phyloP scores from a whole-genome alignment of 768 basidiomycete species.

The Punctularia strigosozonata region DNA sequence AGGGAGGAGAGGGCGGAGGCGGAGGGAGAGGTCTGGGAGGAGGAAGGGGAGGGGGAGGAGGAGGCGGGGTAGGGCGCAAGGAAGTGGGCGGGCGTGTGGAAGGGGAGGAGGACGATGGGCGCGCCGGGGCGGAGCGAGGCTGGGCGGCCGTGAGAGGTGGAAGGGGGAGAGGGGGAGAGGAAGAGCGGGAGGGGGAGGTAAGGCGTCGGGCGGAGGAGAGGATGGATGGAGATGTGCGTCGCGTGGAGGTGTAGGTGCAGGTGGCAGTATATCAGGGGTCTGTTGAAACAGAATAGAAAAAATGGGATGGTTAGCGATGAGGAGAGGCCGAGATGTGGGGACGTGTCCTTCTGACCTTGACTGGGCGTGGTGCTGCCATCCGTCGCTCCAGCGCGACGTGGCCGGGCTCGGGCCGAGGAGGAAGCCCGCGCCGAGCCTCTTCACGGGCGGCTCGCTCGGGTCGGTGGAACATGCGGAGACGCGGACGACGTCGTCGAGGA shows the following conservation, averaged over 20 bases:
- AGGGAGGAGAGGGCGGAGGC: conserved; percentile 53
- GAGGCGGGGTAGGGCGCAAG: conserved; percentile 62
- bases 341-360: conserved; percentile 25
- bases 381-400: conserved; percentile 49
- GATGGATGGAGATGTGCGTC: conserved; percentile 51
- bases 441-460: conserved; percentile 23
- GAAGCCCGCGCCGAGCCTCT: conserved; percentile 50
- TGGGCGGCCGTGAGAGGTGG: conserved; percentile 17
- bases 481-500: conserved; percentile 42
- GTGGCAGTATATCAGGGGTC: conserved; percentile 50
- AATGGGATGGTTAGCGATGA: conserved; percentile 1
- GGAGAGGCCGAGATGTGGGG: too few relatives aligned
- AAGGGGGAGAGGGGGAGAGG: conserved; percentile 26
- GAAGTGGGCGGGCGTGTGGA: conserved; percentile 63
- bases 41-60: conserved; percentile 58
- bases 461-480: too few relatives aligned
- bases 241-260: conserved; percentile 39
- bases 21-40: conserved; percentile 66
- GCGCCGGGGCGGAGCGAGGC: conserved; percentile 41
- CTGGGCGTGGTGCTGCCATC: conserved; percentile 46
- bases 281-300: conserved; percentile 14
- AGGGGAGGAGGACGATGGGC: conserved; percentile 60
- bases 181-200: conserved; percentile 37
- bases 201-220: conserved; percentile 43
- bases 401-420: conserved; percentile 35